Conservation (phyloP, 2,329 filamentous ascomycete genomes). For the Ascochyta viciae-villosae region DNA sequence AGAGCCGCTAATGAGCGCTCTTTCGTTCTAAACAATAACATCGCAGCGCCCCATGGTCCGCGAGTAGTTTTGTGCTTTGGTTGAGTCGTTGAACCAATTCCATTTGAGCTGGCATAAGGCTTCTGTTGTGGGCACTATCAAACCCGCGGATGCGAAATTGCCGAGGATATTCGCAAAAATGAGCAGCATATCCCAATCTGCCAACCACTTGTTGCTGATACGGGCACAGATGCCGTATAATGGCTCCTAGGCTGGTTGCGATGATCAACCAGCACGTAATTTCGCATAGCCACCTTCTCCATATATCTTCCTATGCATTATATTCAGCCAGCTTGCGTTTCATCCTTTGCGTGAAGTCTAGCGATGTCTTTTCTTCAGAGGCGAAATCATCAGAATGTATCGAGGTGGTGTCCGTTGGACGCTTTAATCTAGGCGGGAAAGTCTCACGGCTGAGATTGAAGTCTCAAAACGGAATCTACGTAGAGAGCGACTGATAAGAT, state of each 20-base stretch:
- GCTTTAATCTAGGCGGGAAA: too few species aligned
- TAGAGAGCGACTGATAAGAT: too few species aligned
- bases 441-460: too few species aligned
- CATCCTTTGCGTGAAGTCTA: conserved; percentile 23
- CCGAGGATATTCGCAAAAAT: conserved; percentile 21
- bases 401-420: too few species aligned
- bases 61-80: conserved; percentile 29
- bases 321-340: conserved; percentile 21
- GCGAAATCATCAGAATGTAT: too few species aligned
- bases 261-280: conserved; percentile 24
- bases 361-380: not conserved
- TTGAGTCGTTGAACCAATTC: conserved; percentile 26
- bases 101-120: conserved; percentile 40
- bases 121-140: conserved; percentile 33
- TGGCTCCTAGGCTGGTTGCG: conserved; percentile 17
- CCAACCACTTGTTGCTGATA: not conserved
- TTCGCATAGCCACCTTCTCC: conserved; percentile 26
- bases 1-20: conserved; percentile 23
- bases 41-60: conserved; percentile 20
- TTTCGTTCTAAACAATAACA: conserved; percentile 25
- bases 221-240: conserved; percentile 8
- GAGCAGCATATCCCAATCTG: not conserved
- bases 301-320: conserved; percentile 16
- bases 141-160: conserved; percentile 27
- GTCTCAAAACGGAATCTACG: too few species aligned